Base-by-base conservation (phyloP, 1,284 basidiomycete species). In the Sphagnurus paluster region DNA sequence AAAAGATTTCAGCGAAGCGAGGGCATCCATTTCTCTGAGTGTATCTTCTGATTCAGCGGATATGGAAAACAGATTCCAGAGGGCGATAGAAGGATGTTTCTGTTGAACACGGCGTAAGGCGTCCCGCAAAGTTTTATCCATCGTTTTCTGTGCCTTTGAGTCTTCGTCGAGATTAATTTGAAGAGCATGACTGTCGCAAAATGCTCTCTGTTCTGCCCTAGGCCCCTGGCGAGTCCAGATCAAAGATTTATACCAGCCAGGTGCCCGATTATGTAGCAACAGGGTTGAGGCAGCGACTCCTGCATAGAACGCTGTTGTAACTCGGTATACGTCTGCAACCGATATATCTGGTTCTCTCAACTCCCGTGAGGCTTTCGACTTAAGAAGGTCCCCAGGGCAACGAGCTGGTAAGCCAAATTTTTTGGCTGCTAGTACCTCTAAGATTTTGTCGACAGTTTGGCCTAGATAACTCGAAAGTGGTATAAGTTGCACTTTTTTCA, bases 171-270 rank as follows among this genome's bases (percentile, higher is more conserved):
- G n/a, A n/a, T n/a, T n/a, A n/a, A n/a, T n/a, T n/a, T n/a, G n/a
- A n/a, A n/a, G n/a, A n/a, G n/a, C n/a, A n/a, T n/a, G n/a, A n/a
- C n/a, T n/a, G n/a, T n/a, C n/a, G n/a, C n/a, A n/a, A n/a, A n/a
- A n/a, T n/a, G n/a, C n/a, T n/a, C n/a, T n/a, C n/a, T n/a, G n/a
- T n/a, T n/a, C n/a, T n/a, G n/a, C n/a, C n/a, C n/a, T n/a, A n/a
- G n/a, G n/a, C n/a, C n/a, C n/a, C n/a, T 26, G 1, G 8, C 25
- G 21, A 46, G 47, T 9, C n/a, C 16, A 3, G n/a, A n/a, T n/a
- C n/a, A 50, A 40, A 24, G 39, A 41, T 23, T 44, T 39, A 3
- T 35, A 28, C 49, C 49, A 50, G 35, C 32, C 28, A 19, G 44
- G 34, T 2, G 39, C 39, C 3, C 32, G 21, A 6, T 28, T 32